phyloP scores from a whole-genome alignment of 2,329 filamentous ascomycete genomes.

The Dissoconium aciculare region DNA sequence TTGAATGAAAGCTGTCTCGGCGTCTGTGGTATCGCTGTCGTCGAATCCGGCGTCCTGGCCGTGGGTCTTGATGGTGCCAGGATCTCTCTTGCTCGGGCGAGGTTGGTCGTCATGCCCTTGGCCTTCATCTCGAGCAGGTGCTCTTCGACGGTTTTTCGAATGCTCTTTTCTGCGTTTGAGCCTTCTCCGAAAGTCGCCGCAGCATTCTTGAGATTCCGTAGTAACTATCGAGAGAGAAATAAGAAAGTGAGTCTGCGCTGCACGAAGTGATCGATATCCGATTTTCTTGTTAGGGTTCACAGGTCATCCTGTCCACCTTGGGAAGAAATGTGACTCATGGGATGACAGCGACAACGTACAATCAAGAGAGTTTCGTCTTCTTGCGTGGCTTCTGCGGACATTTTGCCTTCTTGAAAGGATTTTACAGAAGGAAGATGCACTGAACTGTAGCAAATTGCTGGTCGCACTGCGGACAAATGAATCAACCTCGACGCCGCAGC shows the following conservation, averaged over 20 bases:
- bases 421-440: too few relatives aligned
- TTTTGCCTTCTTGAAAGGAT: too few relatives aligned
- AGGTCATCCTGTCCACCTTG: too few relatives aligned
- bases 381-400: too few relatives aligned
- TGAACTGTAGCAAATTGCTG: too few relatives aligned
- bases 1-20: too few relatives aligned
- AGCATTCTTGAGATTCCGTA: constrained; percentile 24
- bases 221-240: constrained; percentile 18
- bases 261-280: too few relatives aligned
- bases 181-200: constrained; percentile 23
- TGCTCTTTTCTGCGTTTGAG: constrained; percentile 19
- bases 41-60: not conserved
- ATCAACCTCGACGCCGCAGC: too few relatives aligned
- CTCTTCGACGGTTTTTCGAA: constrained; percentile 19
- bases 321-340: too few relatives aligned
- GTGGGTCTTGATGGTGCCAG: not conserved
- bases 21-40: not conserved
- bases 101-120: constrained; percentile 14
- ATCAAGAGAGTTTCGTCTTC: constrained; percentile 20
- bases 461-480: too few relatives aligned
- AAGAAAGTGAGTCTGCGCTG: too few relatives aligned
- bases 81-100: constrained; percentile 7
- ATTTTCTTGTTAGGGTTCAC: not conserved
- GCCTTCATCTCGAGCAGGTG: constrained; percentile 20
- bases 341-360: too few relatives aligned